Percentiles rank a stretch among this genome's conserved stretches.
These are phyloP conservation scores for Starmera amethionina DNA, from an alignment of 805 yeast species.

Conservation along the genomic window DNA sequence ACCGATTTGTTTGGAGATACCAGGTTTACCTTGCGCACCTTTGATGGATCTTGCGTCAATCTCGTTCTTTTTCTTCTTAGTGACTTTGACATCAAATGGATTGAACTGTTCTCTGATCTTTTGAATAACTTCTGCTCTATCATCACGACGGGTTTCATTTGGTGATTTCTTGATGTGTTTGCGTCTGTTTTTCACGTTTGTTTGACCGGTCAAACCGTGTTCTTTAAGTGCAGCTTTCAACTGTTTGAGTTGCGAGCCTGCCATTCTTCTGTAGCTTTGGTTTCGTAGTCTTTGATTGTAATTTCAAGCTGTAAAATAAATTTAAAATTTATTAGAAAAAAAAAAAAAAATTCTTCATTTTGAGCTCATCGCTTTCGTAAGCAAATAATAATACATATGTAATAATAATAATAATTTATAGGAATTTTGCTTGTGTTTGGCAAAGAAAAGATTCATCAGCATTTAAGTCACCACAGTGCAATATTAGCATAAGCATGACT, in stretches of 20 bases:
- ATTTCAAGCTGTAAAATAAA: no score
- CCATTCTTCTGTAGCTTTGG: constrained; percentile 33
- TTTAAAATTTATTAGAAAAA: no score
- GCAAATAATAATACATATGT: no score
- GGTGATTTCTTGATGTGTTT: constrained; percentile 41
- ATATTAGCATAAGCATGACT: no score
- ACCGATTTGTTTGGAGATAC: constrained; percentile 56
- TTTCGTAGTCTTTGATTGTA: no score
- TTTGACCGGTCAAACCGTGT: constrained; percentile 81
- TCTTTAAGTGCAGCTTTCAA: constrained; percentile 68
- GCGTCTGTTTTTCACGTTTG: constrained; percentile 46
- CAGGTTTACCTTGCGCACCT: constrained; percentile 58
- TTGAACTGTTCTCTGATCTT: constrained; percentile 77
- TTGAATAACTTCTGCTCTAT: constrained; percentile 42
- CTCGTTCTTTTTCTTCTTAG: constrained; percentile 49
- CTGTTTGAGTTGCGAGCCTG: constrained; percentile 81
- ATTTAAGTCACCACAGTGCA: no score
- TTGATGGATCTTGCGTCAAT: constrained; percentile 30
- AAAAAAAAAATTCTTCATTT: no score
- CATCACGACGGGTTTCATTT: constrained; percentile 61
- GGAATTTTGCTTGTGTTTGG: no score
- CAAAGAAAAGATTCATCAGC: no score
- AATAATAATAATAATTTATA: no score
- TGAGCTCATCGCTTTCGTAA: no score
- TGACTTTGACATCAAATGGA: constrained; percentile 76